Evolutionary conservation across 306 rosid genomes (phyloP), one percentile per base, ranked within the genome.

Genomic region (Dicorynia guianensis): DNA sequence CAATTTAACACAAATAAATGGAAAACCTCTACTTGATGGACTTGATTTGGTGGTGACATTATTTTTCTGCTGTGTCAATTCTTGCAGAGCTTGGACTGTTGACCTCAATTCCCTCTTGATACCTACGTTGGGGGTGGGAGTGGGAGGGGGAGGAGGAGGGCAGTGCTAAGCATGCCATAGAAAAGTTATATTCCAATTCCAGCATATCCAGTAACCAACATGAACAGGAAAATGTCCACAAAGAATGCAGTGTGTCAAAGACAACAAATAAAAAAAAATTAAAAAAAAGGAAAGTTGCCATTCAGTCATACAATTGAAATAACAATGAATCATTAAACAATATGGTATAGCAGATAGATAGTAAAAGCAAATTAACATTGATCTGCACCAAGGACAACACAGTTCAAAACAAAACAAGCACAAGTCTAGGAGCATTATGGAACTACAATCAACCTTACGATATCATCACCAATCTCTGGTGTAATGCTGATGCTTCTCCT

Each of bases 381-480:
- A 69, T 20, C 76, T 13, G 44, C 73, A 78, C 40, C 34, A 65
- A 58, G 54, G 48, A 70, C 38, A 17, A 44, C 30, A 46, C 48
- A 71, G 42, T 55, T 65, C 53, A 44, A 13, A 50, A 50, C 1
- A 0, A 14, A 46, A 54, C 39, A 54, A 50, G 36, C 36, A 69
- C 10, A 57, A 35, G 69, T n/a, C 46, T 19, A 66, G 18, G 70
- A 74, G 69, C 57, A 79, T 18, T 54, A 83, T 19, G 64, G 61
- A 56, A 80, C 71, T 80, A 78, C 14, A 57, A 80, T 69, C 90
- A 83, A 95, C 99, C 99, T 90, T 78, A 85, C 97, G 73, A 95
- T 92, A 78, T 95, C 97, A 89, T 95, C 99, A 78, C 99, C 92
- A 67, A 95, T 92, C 88, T 95, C 99, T 40, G 97, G 97, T 47